Conservation (phyloP, 2,329 filamentous ascomycete species). For the Cladobotryum mycophilum region DNA sequence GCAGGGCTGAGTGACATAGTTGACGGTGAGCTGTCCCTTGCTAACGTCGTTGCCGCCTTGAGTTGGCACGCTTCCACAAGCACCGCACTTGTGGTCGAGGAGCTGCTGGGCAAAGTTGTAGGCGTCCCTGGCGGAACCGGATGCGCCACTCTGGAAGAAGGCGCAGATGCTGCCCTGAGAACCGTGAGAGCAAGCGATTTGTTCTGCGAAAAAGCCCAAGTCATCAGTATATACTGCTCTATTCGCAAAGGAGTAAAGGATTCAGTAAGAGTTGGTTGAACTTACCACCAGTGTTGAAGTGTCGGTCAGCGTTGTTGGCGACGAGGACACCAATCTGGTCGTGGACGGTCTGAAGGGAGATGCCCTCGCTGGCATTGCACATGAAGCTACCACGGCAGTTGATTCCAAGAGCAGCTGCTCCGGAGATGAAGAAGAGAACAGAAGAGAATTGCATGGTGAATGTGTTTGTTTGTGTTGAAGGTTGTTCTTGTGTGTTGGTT, state of each 20-base stretch:
- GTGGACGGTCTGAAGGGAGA: slow-evolving; percentile 9
- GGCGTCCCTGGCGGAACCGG: slow-evolving; percentile 4
- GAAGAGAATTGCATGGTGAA: slow-evolving; percentile 8
- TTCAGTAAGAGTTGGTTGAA: background rate
- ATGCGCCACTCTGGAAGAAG: slow-evolving; percentile 13
- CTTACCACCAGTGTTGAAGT: background rate
- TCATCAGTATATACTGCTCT: background rate
- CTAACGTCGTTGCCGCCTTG: slow-evolving; percentile 12
- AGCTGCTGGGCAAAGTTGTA: slow-evolving; percentile 10
- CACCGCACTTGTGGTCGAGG: slow-evolving; percentile 6
- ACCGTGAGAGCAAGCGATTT: slow-evolving; percentile 12
- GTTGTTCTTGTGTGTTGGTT: background rate
- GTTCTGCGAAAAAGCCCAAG: background rate
- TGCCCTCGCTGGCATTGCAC: slow-evolving; percentile 9
- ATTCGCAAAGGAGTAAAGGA: too few species aligned
- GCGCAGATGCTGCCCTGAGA: slow-evolving; percentile 9
- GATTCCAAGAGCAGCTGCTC: slow-evolving; percentile 11
- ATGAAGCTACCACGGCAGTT: slow-evolving; percentile 13
- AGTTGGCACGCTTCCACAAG: slow-evolving; percentile 10
- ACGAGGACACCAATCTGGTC: slow-evolving; percentile 11
- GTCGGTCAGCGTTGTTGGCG: background rate
- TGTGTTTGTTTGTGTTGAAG: background rate
- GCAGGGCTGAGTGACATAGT: slow-evolving; percentile 10
- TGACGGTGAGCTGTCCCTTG: slow-evolving; percentile 11
- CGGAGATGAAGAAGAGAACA: slow-evolving; percentile 5